Evolutionary conservation across 352 stramenopile genomes (phyloP).

Genomic region (Phytophthora pini): DNA sequence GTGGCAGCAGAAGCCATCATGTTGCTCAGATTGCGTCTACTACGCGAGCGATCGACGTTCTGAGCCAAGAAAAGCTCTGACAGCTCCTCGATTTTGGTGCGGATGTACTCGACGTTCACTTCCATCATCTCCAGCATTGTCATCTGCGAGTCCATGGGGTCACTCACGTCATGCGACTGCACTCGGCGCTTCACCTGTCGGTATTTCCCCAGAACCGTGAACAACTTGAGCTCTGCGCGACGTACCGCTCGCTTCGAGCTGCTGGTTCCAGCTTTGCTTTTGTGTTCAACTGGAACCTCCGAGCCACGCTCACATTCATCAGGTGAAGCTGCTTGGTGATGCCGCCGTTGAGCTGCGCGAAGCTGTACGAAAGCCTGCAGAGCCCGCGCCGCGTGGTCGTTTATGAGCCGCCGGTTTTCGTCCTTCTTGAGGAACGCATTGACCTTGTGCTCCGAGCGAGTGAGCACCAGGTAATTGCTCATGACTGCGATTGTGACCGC

Average conservation of each 20-base stretch:
- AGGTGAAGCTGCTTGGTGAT: conserved; percentile 10
- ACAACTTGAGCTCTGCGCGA: conserved; percentile 70
- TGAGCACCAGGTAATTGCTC: conserved; percentile 77
- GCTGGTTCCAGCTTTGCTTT: conserved; percentile 7
- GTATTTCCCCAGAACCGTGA: conserved; percentile 60
- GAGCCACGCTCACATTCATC: conserved; percentile 11
- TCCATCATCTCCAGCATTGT: conserved; percentile 90
- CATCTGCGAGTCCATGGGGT: conserved; percentile 85
- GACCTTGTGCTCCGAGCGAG: conserved; percentile 81
- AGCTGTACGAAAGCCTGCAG: conserved; percentile 74
- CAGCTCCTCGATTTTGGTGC: conserved; percentile 79
- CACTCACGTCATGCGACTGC: conserved; percentile 71
- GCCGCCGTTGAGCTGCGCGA: conserved; percentile 48
- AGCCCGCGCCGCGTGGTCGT: conserved; percentile 61
- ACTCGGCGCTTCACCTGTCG: conserved; percentile 64
- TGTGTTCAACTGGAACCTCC: conserved; percentile 7
- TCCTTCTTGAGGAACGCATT: conserved; percentile 83
- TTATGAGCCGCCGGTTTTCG: conserved; percentile 64
- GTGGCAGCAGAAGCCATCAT: conserved; percentile 16
- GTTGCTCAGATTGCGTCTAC: conserved; percentile 16
- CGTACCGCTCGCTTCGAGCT: conserved; percentile 27
- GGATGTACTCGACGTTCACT: conserved; percentile 85
- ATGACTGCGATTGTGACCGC: conserved; percentile 82
- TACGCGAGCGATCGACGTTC: conserved; percentile 22
- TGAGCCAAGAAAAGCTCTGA: conserved; percentile 42